Base-by-base conservation (phyloP, 805 yeast species). In the Zygotorulaspora chibaensis region DNA sequence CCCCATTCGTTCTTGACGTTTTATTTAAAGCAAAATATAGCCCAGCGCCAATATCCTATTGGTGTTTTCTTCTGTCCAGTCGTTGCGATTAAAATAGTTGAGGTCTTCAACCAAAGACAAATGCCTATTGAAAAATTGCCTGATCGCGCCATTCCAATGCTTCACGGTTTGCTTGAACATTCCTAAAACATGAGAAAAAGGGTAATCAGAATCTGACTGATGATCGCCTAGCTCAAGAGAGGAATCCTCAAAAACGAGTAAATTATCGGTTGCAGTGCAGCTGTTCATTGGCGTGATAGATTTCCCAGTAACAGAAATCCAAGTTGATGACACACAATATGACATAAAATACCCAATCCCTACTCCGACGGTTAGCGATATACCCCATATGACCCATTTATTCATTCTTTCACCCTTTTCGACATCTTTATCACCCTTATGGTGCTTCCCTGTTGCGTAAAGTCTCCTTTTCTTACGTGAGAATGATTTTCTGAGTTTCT, bases 311-410 rank as follows among this genome's bases (percentile, higher is more conserved):
- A 49, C 35, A 8, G 53, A 43, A 9, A 49, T 29, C 48, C 46
- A 46, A 7, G 50, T 41, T 6, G 53, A 46, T 7, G 59, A 51
- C 18, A 52, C 49, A 30, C 54, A 48, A 40, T 53, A 55, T 10
- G 64, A 55, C 18, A 62, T 40, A 45, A 57, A 62, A 40, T 56
- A 62, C 2, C 66, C 66, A 8, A 61, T 50, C 3, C 67, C 66
- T 12, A 62, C 57, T 11, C 67, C 66, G 1, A 61, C 51, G 1
- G 65, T 54, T 8, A 62, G 37, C 7, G 67, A 62, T 5, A 62
- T 43, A 3, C 63, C 59, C 62, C 62, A 59, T 10, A 56, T 27
- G 16, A 51, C 43, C 56, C 61, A 53, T 39, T 54, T 46, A 38
- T 44, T 50, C 17, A 46, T 17, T 28, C 37, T 42, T 20, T 46